A percentile compares a stretch with the other conserved stretches of the same genome.
These are phyloP conservation scores for Ephemerocybe angulata DNA, from an alignment of 768 basidiomycete species.

Conservation along the genomic window DNA sequence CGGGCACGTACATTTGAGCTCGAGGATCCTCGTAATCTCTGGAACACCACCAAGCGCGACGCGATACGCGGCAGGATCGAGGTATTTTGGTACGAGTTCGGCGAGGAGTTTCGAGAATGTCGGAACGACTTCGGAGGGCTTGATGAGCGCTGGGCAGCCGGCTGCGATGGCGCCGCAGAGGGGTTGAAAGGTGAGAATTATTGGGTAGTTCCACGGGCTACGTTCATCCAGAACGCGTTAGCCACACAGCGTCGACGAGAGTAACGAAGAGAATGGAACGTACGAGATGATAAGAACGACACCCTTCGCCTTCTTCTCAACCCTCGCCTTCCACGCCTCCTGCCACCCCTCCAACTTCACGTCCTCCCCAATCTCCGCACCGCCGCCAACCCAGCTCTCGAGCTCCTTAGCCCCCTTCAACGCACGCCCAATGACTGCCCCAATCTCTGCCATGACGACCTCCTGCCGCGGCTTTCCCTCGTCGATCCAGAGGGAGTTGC, in stretches of 20 bases:
- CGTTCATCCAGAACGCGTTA: background rate
- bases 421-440: conserved; percentile 36
- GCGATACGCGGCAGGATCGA: conserved; percentile 45
- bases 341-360: conserved; percentile 41
- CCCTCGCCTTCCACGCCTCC: conserved; percentile 47
- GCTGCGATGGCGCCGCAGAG: conserved; percentile 71
- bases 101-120: conserved; percentile 47
- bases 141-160: conserved; percentile 64
- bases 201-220: conserved; percentile 71
- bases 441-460: conserved; percentile 42
- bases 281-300: conserved; percentile 59
- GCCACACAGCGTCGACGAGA: background rate
- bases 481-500: conserved; percentile 45
- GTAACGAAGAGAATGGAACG: too few relatives aligned
- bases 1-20: conserved; percentile 37
- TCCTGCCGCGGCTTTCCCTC: conserved; percentile 47
- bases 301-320: conserved; percentile 59
- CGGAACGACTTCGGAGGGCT: conserved; percentile 62
- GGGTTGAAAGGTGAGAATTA: conserved; percentile 53
- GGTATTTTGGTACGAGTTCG: conserved; percentile 49
- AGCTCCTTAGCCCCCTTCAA: conserved; percentile 45
- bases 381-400: conserved; percentile 55
- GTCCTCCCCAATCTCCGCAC: conserved; percentile 27
- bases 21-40: conserved; percentile 52
- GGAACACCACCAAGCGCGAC: conserved; percentile 58